Conservation (phyloP, 2,329 filamentous ascomycete species). For the Aspergillus sp. region DNA sequence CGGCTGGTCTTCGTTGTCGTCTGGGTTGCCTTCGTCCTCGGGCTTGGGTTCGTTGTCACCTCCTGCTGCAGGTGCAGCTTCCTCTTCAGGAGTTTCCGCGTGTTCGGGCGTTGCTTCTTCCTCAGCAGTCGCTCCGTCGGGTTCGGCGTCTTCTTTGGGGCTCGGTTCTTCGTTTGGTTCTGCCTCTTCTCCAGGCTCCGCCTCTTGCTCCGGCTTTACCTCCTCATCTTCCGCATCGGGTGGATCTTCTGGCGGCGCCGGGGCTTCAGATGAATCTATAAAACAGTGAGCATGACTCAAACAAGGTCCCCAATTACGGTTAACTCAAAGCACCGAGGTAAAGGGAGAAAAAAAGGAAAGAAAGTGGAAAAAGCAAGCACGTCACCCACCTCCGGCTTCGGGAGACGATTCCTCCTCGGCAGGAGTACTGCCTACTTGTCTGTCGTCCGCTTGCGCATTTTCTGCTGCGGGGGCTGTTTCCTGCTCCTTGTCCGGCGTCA, state of each 20-base stretch:
- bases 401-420: neutral
- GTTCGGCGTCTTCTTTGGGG: slow-evolving; percentile 5
- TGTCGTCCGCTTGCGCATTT: slow-evolving; percentile 14
- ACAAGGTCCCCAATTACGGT: too few relatives aligned
- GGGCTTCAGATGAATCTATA: slow-evolving; percentile 18
- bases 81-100: slow-evolving; percentile 9
- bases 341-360: slow-evolving; percentile 7
- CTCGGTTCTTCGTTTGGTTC: slow-evolving; percentile 17
- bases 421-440: slow-evolving; percentile 12
- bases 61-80: slow-evolving; percentile 7
- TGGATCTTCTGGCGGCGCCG: slow-evolving; percentile 17
- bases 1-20: slow-evolving; percentile 1
- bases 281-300: slow-evolving; percentile 8
- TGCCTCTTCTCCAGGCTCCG: slow-evolving; percentile 7
- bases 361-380: slow-evolving; percentile 3
- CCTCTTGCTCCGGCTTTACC: slow-evolving; percentile 16
- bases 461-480: slow-evolving; percentile 23
- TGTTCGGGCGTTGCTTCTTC: slow-evolving; percentile 6
- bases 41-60: slow-evolving; percentile 3
- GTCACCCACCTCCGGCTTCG: neutral
- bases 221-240: slow-evolving; percentile 1
- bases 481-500: slow-evolving; percentile 31
- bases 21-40: slow-evolving; percentile 1
- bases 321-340: too few relatives aligned
- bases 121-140: slow-evolving; percentile 12